Base-by-base conservation (phyloP, 2,329 filamentous ascomycete species). In the Arthroderma sp. region DNA sequence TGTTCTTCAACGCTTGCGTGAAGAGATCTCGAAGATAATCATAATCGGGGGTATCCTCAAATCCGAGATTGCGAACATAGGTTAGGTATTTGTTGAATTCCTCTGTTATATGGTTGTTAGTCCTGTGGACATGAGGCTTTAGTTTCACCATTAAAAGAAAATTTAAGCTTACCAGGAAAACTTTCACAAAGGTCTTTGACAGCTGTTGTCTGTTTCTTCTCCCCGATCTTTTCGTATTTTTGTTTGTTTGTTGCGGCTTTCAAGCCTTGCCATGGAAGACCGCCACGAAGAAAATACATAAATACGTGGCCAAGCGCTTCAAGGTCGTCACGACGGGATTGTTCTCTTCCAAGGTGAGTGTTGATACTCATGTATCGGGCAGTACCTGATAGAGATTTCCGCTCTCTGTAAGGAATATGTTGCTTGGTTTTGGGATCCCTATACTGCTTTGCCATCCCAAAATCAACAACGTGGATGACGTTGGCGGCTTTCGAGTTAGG, bases 281-380 rank as follows among this genome's bases (percentile, higher is more conserved):
- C 78, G 37, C 78, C 78, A 48, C 77, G 66, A 40, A 82, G 65
- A 64, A 82, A 81, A 64, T 82, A 82, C 74, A 82, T 78, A 62
- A 82, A 82, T 41, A 82, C 78, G 57, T 82, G 78, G 15, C 78
- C 78, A 7, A 82, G 63, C 9, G 91, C 91, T 68, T 98, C 91
- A 48, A 98, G 73, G 64, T 98, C 91, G 64, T 98, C 91, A 66
- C 91, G 77, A 61, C 91, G 81, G 47, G 89, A 96, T 65, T 98
- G 91, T 64, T 98, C 91, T 48, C 91, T 81, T 44, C 91, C 91
- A 53, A 96, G 69, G 73, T 98, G 91, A 46, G 91, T 98, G 69
- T 98, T 98, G 77, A 98, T 96, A 70, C 86, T 94, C 91, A 96
- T 96, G 68, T 98, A 98, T 63, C 91, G 79, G 51, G 91, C 91